phyloP scores from a whole-genome alignment of 2,329 filamentous ascomycete species.

The Verticillium alfalfae region DNA sequence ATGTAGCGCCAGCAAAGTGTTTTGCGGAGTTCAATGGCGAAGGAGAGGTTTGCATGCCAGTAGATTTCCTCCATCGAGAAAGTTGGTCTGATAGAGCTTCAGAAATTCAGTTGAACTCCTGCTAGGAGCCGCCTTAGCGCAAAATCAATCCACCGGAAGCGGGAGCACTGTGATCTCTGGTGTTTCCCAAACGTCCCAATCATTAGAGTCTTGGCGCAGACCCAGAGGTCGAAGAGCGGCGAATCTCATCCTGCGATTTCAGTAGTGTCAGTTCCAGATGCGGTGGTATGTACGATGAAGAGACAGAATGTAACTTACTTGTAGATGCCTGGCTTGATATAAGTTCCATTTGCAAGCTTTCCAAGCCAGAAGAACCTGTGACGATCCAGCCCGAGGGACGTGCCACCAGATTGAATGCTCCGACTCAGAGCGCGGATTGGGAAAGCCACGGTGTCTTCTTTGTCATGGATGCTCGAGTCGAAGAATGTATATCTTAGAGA shows the following conservation, averaged over 20 bases:
- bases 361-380: constrained; percentile 35
- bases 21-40: too few species aligned
- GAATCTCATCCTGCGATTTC: constrained; percentile 13
- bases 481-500: constrained; percentile 1
- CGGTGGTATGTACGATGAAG: too few species aligned
- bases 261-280: constrained; percentile 6
- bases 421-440: not conserved
- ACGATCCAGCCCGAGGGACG: not conserved
- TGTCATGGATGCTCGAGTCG: constrained; percentile 1
- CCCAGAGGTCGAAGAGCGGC: constrained; percentile 20
- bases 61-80: too few species aligned
- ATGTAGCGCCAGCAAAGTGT: too few species aligned
- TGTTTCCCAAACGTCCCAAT: constrained; percentile 15
- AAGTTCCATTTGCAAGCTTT: constrained; percentile 32
- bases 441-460: not conserved
- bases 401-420: not conserved
- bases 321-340: constrained; percentile 33
- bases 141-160: not conserved
- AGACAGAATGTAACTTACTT: constrained; percentile 14
- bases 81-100: too few species aligned
- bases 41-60: too few species aligned
- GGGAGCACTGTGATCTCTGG: constrained; percentile 3
- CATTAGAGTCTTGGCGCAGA: constrained; percentile 6
- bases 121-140: not conserved
- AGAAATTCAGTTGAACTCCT: not conserved